Base-by-base conservation (phyloP, 768 basidiomycete genomes). In the Phaeolepiota aurea region DNA sequence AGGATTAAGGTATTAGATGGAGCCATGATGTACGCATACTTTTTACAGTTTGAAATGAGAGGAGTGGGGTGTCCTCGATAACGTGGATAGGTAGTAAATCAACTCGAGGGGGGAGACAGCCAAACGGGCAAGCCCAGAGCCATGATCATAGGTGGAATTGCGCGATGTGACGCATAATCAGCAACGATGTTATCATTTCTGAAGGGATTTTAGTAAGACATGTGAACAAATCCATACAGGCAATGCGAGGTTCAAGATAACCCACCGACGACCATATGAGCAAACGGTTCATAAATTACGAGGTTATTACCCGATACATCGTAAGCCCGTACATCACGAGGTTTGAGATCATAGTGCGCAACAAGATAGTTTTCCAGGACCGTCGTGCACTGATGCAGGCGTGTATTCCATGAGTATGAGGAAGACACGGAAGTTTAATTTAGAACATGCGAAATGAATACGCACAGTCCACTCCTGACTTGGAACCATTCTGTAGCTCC, bases 401-500 rank as follows among this genome's bases (percentile, higher is more conserved):
- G 16, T 7, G 5, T 7, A 35, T 35, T n/a, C n/a, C 25, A 7
- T 28, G 25, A 28, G 7, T 28, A 19, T 35, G 28, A 10, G 28
- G 9, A 14, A 14, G 10, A 31, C 14, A 14, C 9, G 28, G 10
- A 31, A 14, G 28, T 14, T 31, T 31, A 31, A 31, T 14, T 31
- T 31, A 10, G 47, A 33, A 31, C 33, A 22, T 28, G 16, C 47
- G 2, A 9, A 32, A 32, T 18, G 19, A 10, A 34, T 20, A 71
- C 84, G 54, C 56, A 87, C 84, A 54, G 82, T 68, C 84, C 84
- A 87, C 60, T 86, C 82, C 44, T 84, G 82, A 13, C 71, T 77
- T 5, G 67, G 64, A 20, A 69, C 56, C 30, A 63, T 64, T 20
- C 68, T 68, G 57, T 76, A 64, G 20, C 71, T 69, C 84, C 84